These are phyloP conservation scores for Stereocaulon alpinum DNA, from an alignment of 495 filamentous ascomycete species.

Conservation along the genomic window DNA sequence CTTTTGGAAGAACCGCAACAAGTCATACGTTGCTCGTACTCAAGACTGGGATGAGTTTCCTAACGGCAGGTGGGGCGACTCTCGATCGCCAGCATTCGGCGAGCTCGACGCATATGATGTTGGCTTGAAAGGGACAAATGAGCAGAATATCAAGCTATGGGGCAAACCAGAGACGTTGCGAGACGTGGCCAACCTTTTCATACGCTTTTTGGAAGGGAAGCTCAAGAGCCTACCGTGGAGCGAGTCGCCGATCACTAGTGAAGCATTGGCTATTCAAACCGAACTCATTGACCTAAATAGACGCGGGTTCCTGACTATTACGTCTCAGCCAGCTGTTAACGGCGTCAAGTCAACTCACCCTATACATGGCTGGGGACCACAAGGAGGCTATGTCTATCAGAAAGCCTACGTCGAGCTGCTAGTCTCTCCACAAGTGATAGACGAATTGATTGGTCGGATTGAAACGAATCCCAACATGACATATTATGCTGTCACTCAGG, in stretches of 20 bases:
- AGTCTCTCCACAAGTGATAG: conserved; percentile 65
- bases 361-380: conserved; percentile 87
- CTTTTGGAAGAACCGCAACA: conserved; percentile 97
- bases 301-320: conserved; percentile 87
- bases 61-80: conserved; percentile 98
- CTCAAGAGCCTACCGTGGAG: conserved; percentile 89
- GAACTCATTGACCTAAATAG: conserved; percentile 72
- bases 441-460: conserved; percentile 70
- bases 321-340: conserved; percentile 92
- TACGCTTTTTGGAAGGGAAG: conserved; percentile 68
- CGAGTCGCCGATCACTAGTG: conserved; percentile 71
- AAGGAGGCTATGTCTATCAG: conserved; percentile 94
- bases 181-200: conserved; percentile 75
- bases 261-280: conserved; percentile 66
- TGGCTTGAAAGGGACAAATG: conserved; percentile 91
- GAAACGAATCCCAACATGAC: conserved; percentile 70
- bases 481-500: conserved; percentile 82
- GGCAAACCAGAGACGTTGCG: conserved; percentile 68
- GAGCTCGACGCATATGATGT: conserved; percentile 94
- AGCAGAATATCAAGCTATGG: conserved; percentile 93
- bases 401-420: conserved; percentile 95
- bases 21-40: conserved; percentile 87
- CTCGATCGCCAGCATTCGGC: conserved; percentile 91
- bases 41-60: conserved; percentile 99
- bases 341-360: conserved; percentile 83